Evolutionary conservation across 2,329 filamentous ascomycete genomes (phyloP).

Genomic region (Sclerotinia sclerotiorum): DNA sequence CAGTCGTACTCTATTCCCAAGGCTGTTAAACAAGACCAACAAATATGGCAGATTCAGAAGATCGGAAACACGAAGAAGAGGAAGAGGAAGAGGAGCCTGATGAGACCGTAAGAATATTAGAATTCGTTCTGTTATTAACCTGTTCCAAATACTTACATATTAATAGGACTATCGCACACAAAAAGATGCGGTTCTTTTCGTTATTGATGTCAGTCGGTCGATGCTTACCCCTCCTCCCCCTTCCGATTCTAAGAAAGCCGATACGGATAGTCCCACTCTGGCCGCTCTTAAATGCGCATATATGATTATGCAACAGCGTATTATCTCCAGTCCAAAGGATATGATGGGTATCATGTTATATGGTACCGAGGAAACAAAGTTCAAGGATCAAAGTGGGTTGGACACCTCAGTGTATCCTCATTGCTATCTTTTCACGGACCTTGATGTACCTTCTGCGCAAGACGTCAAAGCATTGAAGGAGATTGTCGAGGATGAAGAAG

Average conservation of each 20-base stretch:
- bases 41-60: constrained; percentile 31
- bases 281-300: constrained; percentile 94
- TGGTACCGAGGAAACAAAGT: constrained; percentile 82
- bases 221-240: constrained; percentile 73
- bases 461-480: constrained; percentile 79
- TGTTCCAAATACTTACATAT: not conserved
- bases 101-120: constrained; percentile 52
- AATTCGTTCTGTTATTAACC: constrained; percentile 22
- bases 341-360: constrained; percentile 97
- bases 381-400: constrained; percentile 59
- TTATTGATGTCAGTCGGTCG: constrained; percentile 84
- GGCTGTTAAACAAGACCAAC: not conserved
- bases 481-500: constrained; percentile 76
- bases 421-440: constrained; percentile 86
- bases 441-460: constrained; percentile 81
- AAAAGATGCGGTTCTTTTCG: constrained; percentile 98
- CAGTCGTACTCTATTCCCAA: not conserved
- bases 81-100: constrained; percentile 68
- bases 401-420: constrained; percentile 73
- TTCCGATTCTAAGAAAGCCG: constrained; percentile 70
- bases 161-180: constrained; percentile 79
- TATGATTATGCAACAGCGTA: constrained; percentile 94
- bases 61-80: constrained; percentile 52
- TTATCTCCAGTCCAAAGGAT: constrained; percentile 93
- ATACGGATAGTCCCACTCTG: constrained; percentile 73